A percentile compares a stretch with the other conserved stretches of the same genome.
Evolutionary conservation across 495 filamentous ascomycete species (phyloP).

Genomic region (Hypoxylon subgilvum): DNA sequence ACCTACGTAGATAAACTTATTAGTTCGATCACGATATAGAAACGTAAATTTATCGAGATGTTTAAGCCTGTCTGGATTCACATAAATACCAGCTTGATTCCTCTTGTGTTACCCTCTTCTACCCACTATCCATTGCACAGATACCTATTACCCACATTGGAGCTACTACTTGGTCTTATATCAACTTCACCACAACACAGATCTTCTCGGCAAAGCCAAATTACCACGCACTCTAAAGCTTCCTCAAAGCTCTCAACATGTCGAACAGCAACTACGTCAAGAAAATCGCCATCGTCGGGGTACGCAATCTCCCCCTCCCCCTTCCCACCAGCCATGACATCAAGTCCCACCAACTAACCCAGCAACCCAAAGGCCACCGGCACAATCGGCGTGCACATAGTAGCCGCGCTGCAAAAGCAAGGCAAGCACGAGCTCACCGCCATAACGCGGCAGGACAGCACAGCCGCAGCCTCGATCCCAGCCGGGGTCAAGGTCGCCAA

Average conservation of each 20-base stretch:
- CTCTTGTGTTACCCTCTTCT: neutral
- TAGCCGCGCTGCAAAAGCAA: slow-evolving; percentile 54
- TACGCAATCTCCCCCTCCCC: slow-evolving; percentile 38
- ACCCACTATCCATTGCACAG: neutral
- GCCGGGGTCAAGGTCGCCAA: slow-evolving; percentile 47
- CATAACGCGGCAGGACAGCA: slow-evolving; percentile 56
- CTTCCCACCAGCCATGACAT: neutral
- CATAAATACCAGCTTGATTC: slow-evolving; percentile 6
- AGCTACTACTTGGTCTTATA: neutral
- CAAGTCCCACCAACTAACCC: neutral
- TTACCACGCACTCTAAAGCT: too few relatives aligned
- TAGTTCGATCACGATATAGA: neutral
- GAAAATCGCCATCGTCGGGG: slow-evolving; percentile 57
- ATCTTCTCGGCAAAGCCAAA: neutral
- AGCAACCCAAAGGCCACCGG: slow-evolving; percentile 60
- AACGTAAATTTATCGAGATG: neutral
- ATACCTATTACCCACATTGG: neutral
- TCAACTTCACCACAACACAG: neutral
- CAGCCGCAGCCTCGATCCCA: slow-evolving; percentile 40
- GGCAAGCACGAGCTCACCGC: slow-evolving; percentile 63
- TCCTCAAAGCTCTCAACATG: slow-evolving; percentile 19
- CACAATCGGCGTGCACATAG: slow-evolving; percentile 60
- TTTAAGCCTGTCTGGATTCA: neutral
- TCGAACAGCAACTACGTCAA: slow-evolving; percentile 48
- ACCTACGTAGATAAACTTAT: too few relatives aligned